Evolutionary conservation across 805 yeast species (phyloP), one percentile per base, ranked within the genome.

Genomic region (Saturnispora serradocipensis): DNA sequence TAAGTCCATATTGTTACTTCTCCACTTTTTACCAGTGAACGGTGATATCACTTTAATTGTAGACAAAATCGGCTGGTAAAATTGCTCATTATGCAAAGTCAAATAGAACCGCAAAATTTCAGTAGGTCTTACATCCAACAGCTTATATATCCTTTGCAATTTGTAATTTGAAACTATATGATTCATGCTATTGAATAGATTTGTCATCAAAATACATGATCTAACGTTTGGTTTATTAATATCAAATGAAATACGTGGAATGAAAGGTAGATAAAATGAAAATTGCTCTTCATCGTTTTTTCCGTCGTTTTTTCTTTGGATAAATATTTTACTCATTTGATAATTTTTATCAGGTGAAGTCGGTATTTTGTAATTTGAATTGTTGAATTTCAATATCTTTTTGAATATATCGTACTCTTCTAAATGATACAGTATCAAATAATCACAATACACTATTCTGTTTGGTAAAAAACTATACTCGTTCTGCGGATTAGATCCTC

Each of bases 1-100:
- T 45, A 93, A 72, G 57, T 90, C 97, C 97, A 93, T 91, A 63
- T 91, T 93, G 56, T 82, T 79, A 13, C 89, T 78, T 59, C 89
- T 82, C 99, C 99, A 91, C 66, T 90, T 89, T 54, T 93, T 81
- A 18, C 97, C 97, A 60, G 88, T 90, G 67, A 84, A 88, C 0
- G 97, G 96, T 1, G 89, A 82, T 48, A 89, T 75, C 55, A 86
- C 82, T 64, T 87, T 89, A 54, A 90, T 71, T 1, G 86, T 76
- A 60, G 82, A 82, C 59, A 90, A 70, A 3, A 86, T 80, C 1
- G 95, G 90, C 47, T 72, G 72, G 68, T 86, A 82, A 24, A 88
- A 65, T 9, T 75, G 75, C 24, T 70, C 62, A 60, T 86, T 88
- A 62, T 81, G 83, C 43, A 88, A 73, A 4, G 77, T 69, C 5